Evolutionary conservation across 805 yeast genomes (phyloP).

Genomic region (Candida ulmi): DNA sequence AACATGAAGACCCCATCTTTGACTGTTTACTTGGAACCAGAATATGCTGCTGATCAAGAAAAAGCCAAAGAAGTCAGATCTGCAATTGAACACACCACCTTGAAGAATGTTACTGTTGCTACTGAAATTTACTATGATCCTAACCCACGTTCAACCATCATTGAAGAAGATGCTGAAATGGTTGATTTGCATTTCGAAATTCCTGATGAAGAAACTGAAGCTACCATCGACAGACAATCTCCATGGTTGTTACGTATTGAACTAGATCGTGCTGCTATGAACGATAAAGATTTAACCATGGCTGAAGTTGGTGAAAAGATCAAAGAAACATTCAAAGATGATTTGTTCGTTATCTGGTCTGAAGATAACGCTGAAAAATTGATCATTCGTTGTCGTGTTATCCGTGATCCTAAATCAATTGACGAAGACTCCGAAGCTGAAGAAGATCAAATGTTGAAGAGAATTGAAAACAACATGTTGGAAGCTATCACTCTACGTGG

Average conservation of each 20-base stretch:
- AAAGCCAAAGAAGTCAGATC: conserved; percentile 93
- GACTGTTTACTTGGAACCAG: conserved; percentile 84
- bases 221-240: conserved; percentile 87
- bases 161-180: conserved; percentile 94
- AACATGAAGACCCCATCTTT: conserved; percentile 99
- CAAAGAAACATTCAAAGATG: conserved; percentile 88
- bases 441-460: conserved; percentile 93
- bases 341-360: conserved; percentile 96
- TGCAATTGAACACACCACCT: conserved; percentile 93
- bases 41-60: conserved; percentile 82
- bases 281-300: conserved; percentile 96
- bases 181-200: conserved; percentile 96
- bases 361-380: conserved; percentile 98
- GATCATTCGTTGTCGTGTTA: conserved; percentile 96
- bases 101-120: conserved; percentile 93
- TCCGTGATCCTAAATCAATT: conserved; percentile 88
- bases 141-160: conserved; percentile 94
- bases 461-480: conserved; percentile 93
- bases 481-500: conserved; percentile 94
- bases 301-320: conserved; percentile 96
- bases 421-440: conserved; percentile 94
- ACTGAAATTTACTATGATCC: conserved; percentile 98
- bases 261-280: conserved; percentile 97
- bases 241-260: conserved; percentile 98
- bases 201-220: conserved; percentile 97